These are phyloP conservation scores for Plasmopara halstedii DNA, from an alignment of 352 stramenopile genomes.

Conservation along the genomic window DNA sequence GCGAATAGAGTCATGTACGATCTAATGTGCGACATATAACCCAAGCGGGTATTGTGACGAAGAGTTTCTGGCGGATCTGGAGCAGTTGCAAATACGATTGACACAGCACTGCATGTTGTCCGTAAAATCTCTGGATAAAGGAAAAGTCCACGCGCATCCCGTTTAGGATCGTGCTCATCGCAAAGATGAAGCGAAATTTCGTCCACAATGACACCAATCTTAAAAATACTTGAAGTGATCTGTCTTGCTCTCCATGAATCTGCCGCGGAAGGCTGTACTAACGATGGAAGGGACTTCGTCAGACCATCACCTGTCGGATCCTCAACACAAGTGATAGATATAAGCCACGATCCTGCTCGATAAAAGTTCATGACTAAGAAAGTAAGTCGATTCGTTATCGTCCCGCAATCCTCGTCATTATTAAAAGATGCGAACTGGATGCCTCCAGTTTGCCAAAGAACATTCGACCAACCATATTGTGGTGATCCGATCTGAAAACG, in stretches of 20 bases:
- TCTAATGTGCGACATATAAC: constrained; percentile 62
- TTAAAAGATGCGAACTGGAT: constrained; percentile 77
- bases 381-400: constrained; percentile 13
- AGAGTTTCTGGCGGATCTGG: constrained; percentile 42
- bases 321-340: constrained; percentile 59
- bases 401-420: constrained; percentile 6
- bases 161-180: constrained; percentile 46
- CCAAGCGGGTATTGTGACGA: constrained; percentile 36
- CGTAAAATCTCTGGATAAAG: constrained; percentile 57
- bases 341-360: constrained; percentile 61
- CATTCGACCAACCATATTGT: constrained; percentile 65
- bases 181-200: constrained; percentile 53
- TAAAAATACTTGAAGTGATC: constrained; percentile 20
- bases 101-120: constrained; percentile 24
- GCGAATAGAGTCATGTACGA: constrained; percentile 54
- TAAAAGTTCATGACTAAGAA: constrained; percentile 69
- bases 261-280: constrained; percentile 14
- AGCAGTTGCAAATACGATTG: constrained; percentile 41
- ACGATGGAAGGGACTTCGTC: constrained; percentile 3
- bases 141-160: constrained; percentile 26
- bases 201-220: constrained; percentile 28
- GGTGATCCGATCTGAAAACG: constrained; percentile 67
- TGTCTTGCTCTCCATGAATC: constrained; percentile 3
- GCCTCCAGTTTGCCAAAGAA: constrained; percentile 68
- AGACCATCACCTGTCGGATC: constrained; percentile 25